Base-by-base conservation (phyloP, 352 stramenopile genomes). In the Phytophthora citrophthora region DNA sequence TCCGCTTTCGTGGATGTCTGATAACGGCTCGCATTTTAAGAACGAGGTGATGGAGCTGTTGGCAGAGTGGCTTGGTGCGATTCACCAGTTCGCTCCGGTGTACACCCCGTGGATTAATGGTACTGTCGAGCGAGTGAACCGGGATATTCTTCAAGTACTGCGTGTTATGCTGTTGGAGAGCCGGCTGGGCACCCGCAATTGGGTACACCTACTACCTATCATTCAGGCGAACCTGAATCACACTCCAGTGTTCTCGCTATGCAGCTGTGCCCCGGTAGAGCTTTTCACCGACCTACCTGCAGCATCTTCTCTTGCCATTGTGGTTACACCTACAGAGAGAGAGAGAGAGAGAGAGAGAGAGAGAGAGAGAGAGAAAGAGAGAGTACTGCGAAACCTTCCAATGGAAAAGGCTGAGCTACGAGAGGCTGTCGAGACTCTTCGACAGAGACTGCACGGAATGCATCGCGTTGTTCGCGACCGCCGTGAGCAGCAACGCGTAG, bases 21-120 rank as follows among this genome's bases (percentile, higher is more conserved):
- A 63, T 12, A 57, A 57, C 6, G 56, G 56, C 0, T 11, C 56
- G 13, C 36, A 64, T 29, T 58, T 64, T 41, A 58, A 57, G 56
- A 27, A 18, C 18, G 2, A 20, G 27, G 27, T 63, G n/a, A 38
- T 57, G 39, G 46, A 51, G 7, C n/a, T 3, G 4, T 18, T 64
- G 0, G 56, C 47, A 11, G 26, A 57, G 16, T 23, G 46, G 1
- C 20, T 64, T 3, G n/a, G 16, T 2, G 47, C 23, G 1, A 31
- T n/a, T 1, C 47, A 46, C 3, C 3, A 2, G 1, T 64, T 57
- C 13, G 47, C 29, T 12, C 46, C 45, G 20, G 20, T 20, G 20
- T 20, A 20, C 2, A 20, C 20, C 1, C 20, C 36, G 5, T 58
- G 27, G 47, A 63, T 64, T 23, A 64, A 45, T 8, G 54, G 54